phyloP scores from a whole-genome alignment of 75 land plant species.

The Pseudotsuga menziesii region DNA sequence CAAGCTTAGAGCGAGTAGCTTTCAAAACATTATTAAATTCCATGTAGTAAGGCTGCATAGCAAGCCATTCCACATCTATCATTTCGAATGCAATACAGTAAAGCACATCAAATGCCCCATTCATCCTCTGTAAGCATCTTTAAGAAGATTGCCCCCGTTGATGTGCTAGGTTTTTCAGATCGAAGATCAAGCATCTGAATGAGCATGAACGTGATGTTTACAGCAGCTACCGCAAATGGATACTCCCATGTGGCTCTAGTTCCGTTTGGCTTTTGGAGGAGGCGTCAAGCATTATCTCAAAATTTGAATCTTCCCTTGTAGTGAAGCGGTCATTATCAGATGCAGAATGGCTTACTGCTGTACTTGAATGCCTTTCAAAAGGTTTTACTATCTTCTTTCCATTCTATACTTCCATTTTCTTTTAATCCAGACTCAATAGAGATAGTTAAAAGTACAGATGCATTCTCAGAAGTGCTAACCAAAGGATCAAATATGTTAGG shows the following conservation, averaged over 20 bases:
- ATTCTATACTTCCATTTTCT: not conserved
- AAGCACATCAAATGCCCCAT: slow-evolving; percentile 84
- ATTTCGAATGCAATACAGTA: slow-evolving; percentile 92
- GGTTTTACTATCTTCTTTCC: not conserved
- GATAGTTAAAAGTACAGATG: not conserved
- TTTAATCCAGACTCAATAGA: too few relatives aligned
- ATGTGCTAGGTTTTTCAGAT: slow-evolving; percentile 60
- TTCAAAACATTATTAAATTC: slow-evolving; percentile 97
- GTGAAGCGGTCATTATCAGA: slow-evolving; percentile 12
- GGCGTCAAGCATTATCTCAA: slow-evolving; percentile 10
- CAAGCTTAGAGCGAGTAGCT: slow-evolving; percentile 82
- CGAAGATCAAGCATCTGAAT: slow-evolving; percentile 95
- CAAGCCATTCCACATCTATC: slow-evolving; percentile 93
- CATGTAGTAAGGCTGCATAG: slow-evolving; percentile 94
- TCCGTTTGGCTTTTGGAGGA: slow-evolving; percentile 77
- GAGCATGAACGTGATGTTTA: slow-evolving; percentile 95
- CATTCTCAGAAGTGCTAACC: not conserved
- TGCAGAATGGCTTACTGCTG: slow-evolving; percentile 10
- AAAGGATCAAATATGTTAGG: not conserved
- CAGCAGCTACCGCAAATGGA: slow-evolving; percentile 98
- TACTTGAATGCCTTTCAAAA: not conserved
- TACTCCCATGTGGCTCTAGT: slow-evolving; percentile 87
- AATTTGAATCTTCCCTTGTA: slow-evolving; percentile 13
- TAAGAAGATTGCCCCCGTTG: slow-evolving; percentile 63
- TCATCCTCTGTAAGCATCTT: slow-evolving; percentile 80